These are phyloP conservation scores for Pythium scleroteichum DNA, from an alignment of 352 stramenopile genomes.

Conservation along the genomic window DNA sequence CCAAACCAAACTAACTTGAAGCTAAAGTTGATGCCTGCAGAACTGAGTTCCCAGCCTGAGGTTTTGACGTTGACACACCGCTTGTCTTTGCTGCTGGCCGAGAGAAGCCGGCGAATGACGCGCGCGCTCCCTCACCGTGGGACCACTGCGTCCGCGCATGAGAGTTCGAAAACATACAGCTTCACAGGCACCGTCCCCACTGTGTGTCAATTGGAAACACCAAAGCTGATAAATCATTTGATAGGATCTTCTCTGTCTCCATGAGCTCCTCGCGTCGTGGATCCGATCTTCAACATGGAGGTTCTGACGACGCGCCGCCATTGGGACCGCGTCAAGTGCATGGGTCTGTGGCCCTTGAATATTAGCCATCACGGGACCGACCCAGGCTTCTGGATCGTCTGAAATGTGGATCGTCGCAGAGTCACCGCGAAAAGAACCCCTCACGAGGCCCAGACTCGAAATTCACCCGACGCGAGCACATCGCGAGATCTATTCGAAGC, in stretches of 20 bases:
- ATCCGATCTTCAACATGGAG: constrained; percentile 25
- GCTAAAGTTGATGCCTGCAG: neutral
- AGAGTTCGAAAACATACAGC: too few species aligned
- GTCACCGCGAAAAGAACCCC: constrained; percentile 19
- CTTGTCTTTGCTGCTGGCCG: constrained; percentile 1
- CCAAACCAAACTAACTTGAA: constrained; percentile 7
- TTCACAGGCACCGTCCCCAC: too few species aligned
- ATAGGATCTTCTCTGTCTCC: neutral
- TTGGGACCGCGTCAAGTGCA: constrained; percentile 5
- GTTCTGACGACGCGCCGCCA: constrained; percentile 12
- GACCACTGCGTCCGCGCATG: too few species aligned
- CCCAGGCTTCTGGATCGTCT: neutral
- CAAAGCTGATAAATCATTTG: neutral
- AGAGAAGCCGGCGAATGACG: too few species aligned
- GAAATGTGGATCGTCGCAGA: constrained; percentile 7
- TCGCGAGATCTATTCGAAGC: neutral
- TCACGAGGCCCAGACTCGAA: constrained; percentile 11
- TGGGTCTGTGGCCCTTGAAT: neutral
- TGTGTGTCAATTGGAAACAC: neutral
- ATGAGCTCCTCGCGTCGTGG: neutral
- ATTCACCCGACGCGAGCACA: constrained; percentile 4
- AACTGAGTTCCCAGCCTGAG: neutral
- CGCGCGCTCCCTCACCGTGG: too few species aligned
- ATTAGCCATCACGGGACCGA: constrained; percentile 4
- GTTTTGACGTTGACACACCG: neutral